Base-by-base conservation (phyloP, 768 basidiomycete genomes). In the Termitomyces sp. region DNA sequence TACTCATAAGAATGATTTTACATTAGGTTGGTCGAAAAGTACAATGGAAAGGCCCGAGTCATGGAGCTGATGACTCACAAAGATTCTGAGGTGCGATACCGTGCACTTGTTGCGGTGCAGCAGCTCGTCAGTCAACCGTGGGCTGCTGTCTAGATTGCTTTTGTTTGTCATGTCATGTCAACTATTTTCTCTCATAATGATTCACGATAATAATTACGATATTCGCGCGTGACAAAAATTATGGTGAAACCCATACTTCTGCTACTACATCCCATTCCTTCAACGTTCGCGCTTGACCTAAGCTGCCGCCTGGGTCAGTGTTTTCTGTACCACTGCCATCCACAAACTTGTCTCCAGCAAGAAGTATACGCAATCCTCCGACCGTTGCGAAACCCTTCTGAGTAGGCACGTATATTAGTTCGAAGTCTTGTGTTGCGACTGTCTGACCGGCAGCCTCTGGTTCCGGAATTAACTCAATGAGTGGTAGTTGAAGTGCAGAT, bases 21-120 rank as follows among this genome's bases (percentile, higher is more conserved):
- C n/a, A n/a, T 32, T 38, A 65, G 94, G 68, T 74, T 85, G 38
- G 80, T 98, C 48, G 86, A 89, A 28, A 88, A 94, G 59, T 76
- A 95, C 33, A 90, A 91, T 44, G 97, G 85, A 3, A 99, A 99
- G 74, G 82, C 81, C 3, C 80, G 86, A 26, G 87, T 90, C 4
- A 93, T 93, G 91, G 90, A 94, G 67, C 80, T 99, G 53, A 95
- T 98, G 92, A 85, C 87, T 0, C 92, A 98, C 70, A 74, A 81
- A 33, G 85, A 94, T 69, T 76, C 89, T 22, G 90, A 98, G 65
- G 94, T 98, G 55, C 84, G 93, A 63, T 99, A 98, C 78, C 87
- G 88, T 57, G 94, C 94, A 2, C 76, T 98, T 38, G 76, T 98
- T 38, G 88, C 92, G 6, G 94, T 95, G 9, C 94, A 98, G 69